phyloP scores from a whole-genome alignment of 306 rosid species.

The Ziziphus jujuba region DNA sequence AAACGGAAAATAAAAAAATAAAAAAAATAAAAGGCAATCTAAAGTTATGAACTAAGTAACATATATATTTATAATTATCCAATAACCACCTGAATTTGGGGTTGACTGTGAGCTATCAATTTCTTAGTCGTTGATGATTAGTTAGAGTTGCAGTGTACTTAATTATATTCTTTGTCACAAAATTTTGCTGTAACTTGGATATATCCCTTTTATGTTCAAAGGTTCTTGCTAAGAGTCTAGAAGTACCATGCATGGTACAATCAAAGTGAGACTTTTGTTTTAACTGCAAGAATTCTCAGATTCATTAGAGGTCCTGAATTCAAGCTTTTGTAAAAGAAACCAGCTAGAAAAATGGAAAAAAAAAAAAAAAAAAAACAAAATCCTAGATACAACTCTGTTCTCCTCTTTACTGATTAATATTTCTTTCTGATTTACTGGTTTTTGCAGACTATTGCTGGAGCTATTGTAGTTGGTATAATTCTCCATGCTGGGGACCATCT shows the following conservation, averaged over 20 bases:
- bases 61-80: no score
- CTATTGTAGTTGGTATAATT: slow-evolving; percentile 81
- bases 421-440: neutral
- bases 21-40: no score
- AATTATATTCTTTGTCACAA: no score
- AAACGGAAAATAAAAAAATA: no score
- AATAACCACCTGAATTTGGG: no score
- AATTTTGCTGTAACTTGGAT: no score
- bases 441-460: slow-evolving; percentile 77
- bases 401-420: slow-evolving; percentile 1
- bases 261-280: slow-evolving; percentile 10
- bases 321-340: neutral
- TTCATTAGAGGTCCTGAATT: slow-evolving; percentile 20
- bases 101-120: no score
- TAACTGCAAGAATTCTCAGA: slow-evolving; percentile 11
- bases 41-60: no score
- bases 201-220: neutral
- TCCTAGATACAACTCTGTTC: neutral
- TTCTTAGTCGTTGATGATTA: no score
- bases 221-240: slow-evolving; percentile 17
- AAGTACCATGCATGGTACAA: neutral
- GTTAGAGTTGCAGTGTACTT: no score
- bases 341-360: no score
- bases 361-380: no score
- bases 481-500: slow-evolving; percentile 91